phyloP scores from a whole-genome alignment of 1,284 basidiomycete genomes.

The Cutaneotrichosporon spelunceum region DNA sequence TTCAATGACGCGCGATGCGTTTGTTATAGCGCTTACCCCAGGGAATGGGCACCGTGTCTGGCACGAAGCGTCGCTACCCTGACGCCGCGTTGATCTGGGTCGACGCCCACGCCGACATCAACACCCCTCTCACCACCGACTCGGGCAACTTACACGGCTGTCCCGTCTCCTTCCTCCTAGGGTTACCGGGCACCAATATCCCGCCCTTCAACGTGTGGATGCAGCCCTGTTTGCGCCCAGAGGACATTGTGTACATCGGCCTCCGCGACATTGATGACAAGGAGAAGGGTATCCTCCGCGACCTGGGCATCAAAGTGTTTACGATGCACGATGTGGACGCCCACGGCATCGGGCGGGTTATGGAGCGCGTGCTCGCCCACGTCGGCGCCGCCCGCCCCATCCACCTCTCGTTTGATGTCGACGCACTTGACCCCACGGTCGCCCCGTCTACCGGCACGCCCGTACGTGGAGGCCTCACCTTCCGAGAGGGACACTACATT shows the following conservation, averaged over 20 bases:
- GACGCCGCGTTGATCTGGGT: constrained; percentile 83
- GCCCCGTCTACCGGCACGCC: constrained; percentile 68
- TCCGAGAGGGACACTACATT: constrained; percentile 89
- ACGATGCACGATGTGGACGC: constrained; percentile 98
- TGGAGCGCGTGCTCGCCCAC: constrained; percentile 92
- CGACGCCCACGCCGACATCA: constrained; percentile 92
- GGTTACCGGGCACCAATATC: constrained; percentile 63
- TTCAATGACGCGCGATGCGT: too few relatives aligned
- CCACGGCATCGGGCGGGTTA: constrained; percentile 90
- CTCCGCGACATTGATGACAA: constrained; percentile 88
- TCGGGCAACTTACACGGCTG: constrained; percentile 98
- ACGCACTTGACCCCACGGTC: constrained; percentile 87
- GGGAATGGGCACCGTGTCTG: constrained; percentile 76
- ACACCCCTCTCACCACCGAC: constrained; percentile 78
- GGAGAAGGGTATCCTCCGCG: constrained; percentile 82
- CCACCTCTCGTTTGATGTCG: constrained; percentile 95
- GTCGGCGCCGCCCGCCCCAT: constrained; percentile 88
- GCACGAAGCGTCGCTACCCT: constrained; percentile 55
- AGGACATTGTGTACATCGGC: constrained; percentile 75
- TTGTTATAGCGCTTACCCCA: constrained; percentile 42
- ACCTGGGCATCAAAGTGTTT: constrained; percentile 88
- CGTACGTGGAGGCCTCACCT: constrained; percentile 93
- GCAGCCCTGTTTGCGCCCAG: constrained; percentile 66
- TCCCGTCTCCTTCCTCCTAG: constrained; percentile 92
- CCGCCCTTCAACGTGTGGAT: constrained; percentile 65